A percentile compares a stretch with the other conserved stretches of the same genome.
Evolutionary conservation across 208 protist genomes (phyloP).

Genomic region (Trypanosoma avium): DNA sequence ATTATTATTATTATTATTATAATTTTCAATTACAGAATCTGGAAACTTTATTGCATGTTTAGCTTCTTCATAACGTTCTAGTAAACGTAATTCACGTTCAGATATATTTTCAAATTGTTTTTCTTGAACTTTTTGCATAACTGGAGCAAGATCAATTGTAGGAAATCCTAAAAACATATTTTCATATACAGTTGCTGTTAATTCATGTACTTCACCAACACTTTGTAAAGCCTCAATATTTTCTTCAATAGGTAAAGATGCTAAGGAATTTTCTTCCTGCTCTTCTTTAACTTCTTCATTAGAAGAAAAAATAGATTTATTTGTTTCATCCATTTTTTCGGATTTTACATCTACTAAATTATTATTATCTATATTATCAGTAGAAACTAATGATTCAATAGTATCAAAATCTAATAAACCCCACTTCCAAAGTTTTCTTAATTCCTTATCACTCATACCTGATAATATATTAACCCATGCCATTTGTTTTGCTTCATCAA

Average conservation of each 20-base stretch:
- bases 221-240: conserved; percentile 32
- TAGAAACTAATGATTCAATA: conserved; percentile 14
- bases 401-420: conserved; percentile 49
- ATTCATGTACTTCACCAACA: conserved; percentile 45
- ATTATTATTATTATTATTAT: background rate
- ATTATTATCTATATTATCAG: background rate
- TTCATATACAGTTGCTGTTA: conserved; percentile 32
- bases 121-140: conserved; percentile 47
- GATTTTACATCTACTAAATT: background rate
- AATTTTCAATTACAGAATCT: background rate
- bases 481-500: conserved; percentile 24
- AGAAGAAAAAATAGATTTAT: background rate
- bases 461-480: conserved; percentile 67
- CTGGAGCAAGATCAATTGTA: conserved; percentile 57
- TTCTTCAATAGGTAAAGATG: conserved; percentile 35
- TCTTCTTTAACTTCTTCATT: background rate
- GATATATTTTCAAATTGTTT: conserved; percentile 57
- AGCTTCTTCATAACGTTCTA: conserved; percentile 67
- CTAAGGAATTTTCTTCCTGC: background rate
- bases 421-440: conserved; percentile 45
- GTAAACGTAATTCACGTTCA: conserved; percentile 46
- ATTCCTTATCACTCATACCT: conserved; percentile 38
- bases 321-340: background rate
- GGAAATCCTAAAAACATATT: conserved; percentile 29
- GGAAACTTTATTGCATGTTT: conserved; percentile 15